Percentiles rank a stretch among this genome's conserved stretches.
These are phyloP conservation scores for Thalassiosira livingstoniorum DNA, from an alignment of 352 stramenopile species.

Conservation along the genomic window DNA sequence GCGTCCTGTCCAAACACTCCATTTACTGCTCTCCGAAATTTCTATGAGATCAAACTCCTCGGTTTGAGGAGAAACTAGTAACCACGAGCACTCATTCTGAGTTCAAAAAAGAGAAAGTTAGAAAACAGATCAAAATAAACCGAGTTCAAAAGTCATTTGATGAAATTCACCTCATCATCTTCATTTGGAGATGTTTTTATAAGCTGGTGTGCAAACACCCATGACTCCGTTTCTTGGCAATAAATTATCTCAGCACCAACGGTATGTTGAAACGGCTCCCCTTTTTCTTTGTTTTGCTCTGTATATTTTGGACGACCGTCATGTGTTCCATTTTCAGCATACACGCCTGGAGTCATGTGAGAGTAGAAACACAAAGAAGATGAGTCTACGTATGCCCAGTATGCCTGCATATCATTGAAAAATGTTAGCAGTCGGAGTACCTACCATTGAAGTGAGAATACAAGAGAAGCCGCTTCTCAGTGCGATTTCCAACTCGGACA, in stretches of 20 bases:
- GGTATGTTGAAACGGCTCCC: slow-evolving; percentile 17
- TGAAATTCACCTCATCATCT: slow-evolving; percentile 2
- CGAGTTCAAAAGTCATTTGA: background rate
- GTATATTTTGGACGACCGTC: slow-evolving; percentile 39
- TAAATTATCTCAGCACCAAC: slow-evolving; percentile 56
- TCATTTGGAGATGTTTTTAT: slow-evolving; percentile 29
- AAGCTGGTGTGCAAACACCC: slow-evolving; percentile 40
- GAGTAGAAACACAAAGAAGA: slow-evolving; percentile 5
- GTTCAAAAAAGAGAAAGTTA: background rate
- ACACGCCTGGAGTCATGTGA: no score
- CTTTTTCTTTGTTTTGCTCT: slow-evolving; percentile 56
- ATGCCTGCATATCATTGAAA: no score
- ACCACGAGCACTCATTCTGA: slow-evolving; percentile 47
- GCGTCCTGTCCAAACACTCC: slow-evolving; percentile 16
- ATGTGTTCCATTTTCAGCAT: slow-evolving; percentile 22
- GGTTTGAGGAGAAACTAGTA: slow-evolving; percentile 36
- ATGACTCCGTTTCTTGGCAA: slow-evolving; percentile 40
- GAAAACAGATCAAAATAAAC: background rate
- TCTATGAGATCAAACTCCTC: slow-evolving; percentile 37
- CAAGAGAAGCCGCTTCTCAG: slow-evolving; percentile 40
- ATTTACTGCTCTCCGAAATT: background rate
- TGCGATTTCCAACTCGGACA: background rate
- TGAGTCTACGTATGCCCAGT: slow-evolving; percentile 7
- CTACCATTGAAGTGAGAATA: slow-evolving; percentile 58
- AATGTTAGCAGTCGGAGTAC: no score